Base-by-base conservation (phyloP, 2,329 filamentous ascomycete species). In the Stagonosporopsis cucurbitacearum region DNA sequence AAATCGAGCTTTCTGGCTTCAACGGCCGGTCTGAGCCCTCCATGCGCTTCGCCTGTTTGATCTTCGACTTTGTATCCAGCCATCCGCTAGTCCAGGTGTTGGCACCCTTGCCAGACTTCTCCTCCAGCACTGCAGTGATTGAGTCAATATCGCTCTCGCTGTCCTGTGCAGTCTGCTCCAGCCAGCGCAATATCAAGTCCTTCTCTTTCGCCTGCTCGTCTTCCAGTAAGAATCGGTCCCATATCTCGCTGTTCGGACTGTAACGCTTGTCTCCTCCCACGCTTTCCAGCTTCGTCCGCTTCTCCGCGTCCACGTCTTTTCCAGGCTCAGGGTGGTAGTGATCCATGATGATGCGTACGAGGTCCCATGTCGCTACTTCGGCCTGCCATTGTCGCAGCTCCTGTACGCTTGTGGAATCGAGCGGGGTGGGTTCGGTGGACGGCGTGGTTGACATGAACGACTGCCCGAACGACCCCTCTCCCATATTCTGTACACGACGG, bases 351-450 rank as follows among this genome's bases (percentile, higher is more conserved):
- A 90, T 84, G 44, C 87, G 84, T 55, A 98, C 79, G 25, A 98
- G 81, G 69, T 96, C 88, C 95, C 95, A 99, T 0, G 92, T 95
- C 67, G 96, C 91, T 36, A 88, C 86, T 76, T 99, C 95, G 61
- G 89, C 84, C 74, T 96, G 87, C 82, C 92, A 89, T 52, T 86
- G 84, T 68, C 83, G 81, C 12, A 88, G 70, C 58, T 85, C 82
- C 49, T 81, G 72, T 19, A 81, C 69, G 39, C 73, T 77, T 28
- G 77, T 63, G n/a, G 67, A 68, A 30, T 70, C 68, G 25, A 65
- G 53, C 19, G 60, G 43, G 6, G 54, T 45, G 7, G 59, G 35
- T 22, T 69, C 62, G 23, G 59, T 49, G 2, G 68, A 66, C 5
- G 63, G 51, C 12, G 60, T 42, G 42, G 57, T 28, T 0, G 67